Evolutionary conservation across 768 basidiomycete species (phyloP), one percentile per base, ranked within the genome.

Genomic region (Hirschioporus abietinus): DNA sequence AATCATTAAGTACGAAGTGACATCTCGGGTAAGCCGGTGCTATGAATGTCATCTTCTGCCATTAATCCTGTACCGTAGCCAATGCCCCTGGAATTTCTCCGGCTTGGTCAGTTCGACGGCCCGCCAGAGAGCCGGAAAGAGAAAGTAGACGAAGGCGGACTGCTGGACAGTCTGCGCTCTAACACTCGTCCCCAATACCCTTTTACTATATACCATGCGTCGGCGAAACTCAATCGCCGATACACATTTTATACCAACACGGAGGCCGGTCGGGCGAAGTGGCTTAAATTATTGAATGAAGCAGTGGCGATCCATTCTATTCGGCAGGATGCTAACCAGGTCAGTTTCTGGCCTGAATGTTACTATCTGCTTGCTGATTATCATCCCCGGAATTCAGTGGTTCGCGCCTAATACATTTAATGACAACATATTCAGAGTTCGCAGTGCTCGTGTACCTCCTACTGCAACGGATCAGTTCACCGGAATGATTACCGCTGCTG

Each of bases 31-130:
- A 75, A 65, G 88, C 74, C 20, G 15, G 27, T 23, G 12, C 23
- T 57, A 8, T 65, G 27, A 62, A 34, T 23, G 27, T 27, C 35
- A 63, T 67, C 70, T 61, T 60, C 23, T 68, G 4, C 63, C 10
- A 63, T 58, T 67, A 62, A 68, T 65, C 20, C 42, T 36, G 36
- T 35, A 1, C 63, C 6, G 15, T 68, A 94, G 93, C 93, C 93
- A 30, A 84, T 95, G 65, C 89, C 92, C 3, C 77, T 95, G 1
- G 88, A 90, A 42, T 93, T 88, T 69, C 83, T 95, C n/a, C 86
- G 85, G 20, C 80, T 93, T 8, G 91, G 84, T 30, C 77, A 82
- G 18, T 95, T 94, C 72, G 79, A 82, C 23, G 80, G 73, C 1
- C 78, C 84, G 7, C 78, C 86, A 5, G 93, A 92, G 69, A 79